Evolutionary conservation across 2,329 filamentous ascomycete species (phyloP), one percentile per base, ranked within the genome.

Genomic region (Venturia effusa): DNA sequence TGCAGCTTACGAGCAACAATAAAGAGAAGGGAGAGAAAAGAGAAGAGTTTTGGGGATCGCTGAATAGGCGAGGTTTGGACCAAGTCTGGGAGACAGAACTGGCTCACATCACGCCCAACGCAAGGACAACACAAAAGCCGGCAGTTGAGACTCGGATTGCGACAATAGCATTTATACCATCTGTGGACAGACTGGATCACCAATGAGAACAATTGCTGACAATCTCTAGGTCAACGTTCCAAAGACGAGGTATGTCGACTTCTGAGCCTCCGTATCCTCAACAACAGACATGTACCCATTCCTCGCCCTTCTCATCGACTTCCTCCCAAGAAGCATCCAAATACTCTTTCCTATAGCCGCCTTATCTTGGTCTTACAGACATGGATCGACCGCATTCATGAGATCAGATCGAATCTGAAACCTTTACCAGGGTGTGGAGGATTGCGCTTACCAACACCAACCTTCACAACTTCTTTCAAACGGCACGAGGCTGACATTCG

Each of bases 151-250:
- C 30, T 32, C 51, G 51, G 27, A 19, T n/a, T 1, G 48, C 15
- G 51, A 30, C 51, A 10, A 57, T 34, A 15, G 19, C 51, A 34
- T 57, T 34, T 27, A 57, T 57, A 30, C 32, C 34, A 7, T 19
- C n/a, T 10, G 1, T 19, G 17, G 51, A n/a, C 5, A 27, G 1
- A 34, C 22, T 7, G 15, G 30, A 57, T 32, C 17, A 19, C 13
- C 7, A 17, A 34, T 34, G 27, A 8, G 2, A 8, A 57, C 1
- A 1, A n/a, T n/a, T 57, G 51, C 51, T 57, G 34, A 57, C 51
- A 32, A 13, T n/a, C 19, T 51, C 17, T 55, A 93, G 92, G 92
- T 96, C 85, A 96, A 96, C 90, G 89, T 96, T 84, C 92, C 92
- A 77, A 96, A 96, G 86, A 96, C 92, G 30, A 32, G 45, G 45